phyloP scores from a whole-genome alignment of 2,329 filamentous ascomycete species.

The Stagonosporopsis chrysanthemi region DNA sequence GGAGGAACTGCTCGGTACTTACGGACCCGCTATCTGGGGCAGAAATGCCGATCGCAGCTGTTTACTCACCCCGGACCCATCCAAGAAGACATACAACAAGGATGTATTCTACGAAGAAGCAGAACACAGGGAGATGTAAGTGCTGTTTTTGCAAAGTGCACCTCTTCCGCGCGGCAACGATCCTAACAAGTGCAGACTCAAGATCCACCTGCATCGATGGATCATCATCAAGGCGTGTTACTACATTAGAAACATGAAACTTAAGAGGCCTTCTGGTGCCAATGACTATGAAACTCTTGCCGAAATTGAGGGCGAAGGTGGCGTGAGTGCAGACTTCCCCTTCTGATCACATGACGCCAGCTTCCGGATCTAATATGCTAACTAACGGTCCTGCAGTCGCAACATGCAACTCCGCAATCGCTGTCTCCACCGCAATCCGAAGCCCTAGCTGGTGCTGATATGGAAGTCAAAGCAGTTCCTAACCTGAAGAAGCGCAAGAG shows the following conservation, averaged over 20 bases:
- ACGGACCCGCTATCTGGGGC: slow-evolving; percentile 47
- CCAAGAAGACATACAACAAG: slow-evolving; percentile 48
- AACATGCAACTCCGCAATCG: slow-evolving; percentile 39
- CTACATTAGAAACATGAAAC: slow-evolving; percentile 49
- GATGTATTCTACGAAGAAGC: slow-evolving; percentile 43
- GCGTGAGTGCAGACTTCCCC: slow-evolving; percentile 23
- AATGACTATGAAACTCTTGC: slow-evolving; percentile 43
- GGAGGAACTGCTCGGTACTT: slow-evolving; percentile 42
- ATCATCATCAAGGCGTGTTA: slow-evolving; percentile 52
- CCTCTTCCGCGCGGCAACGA: too few species aligned
- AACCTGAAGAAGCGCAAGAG: slow-evolving; percentile 47
- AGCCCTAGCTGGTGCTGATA: slow-evolving; percentile 28
- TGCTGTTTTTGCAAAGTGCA: not conserved
- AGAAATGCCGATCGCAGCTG: slow-evolving; percentile 44
- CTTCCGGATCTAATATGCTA: slow-evolving; percentile 19
- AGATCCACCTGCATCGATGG: slow-evolving; percentile 49
- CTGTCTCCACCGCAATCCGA: slow-evolving; percentile 36
- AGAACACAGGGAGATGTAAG: slow-evolving; percentile 45
- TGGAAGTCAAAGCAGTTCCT: slow-evolving; percentile 29
- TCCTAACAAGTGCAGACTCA: slow-evolving; percentile 32
- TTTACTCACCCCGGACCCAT: slow-evolving; percentile 41
- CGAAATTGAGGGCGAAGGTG: slow-evolving; percentile 40
- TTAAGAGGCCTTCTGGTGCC: slow-evolving; percentile 42
- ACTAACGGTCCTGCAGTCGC: slow-evolving; percentile 34
- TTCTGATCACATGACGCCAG: slow-evolving; percentile 17